Evolutionary conservation across 1,284 basidiomycete genomes (phyloP).

Genomic region (Agaricales sp.): DNA sequence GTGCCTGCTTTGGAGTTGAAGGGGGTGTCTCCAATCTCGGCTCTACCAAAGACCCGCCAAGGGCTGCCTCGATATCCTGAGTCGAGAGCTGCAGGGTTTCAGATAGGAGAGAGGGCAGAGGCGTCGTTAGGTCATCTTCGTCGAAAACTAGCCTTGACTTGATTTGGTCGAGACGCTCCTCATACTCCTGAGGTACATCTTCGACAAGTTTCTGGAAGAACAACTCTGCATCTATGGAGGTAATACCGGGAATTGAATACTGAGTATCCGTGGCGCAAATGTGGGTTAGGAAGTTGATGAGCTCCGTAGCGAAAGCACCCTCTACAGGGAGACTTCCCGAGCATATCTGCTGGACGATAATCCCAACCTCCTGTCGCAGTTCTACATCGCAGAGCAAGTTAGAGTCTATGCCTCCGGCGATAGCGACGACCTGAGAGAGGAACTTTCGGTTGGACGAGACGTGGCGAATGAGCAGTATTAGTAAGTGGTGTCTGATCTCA

Average conservation of each 20-base stretch:
- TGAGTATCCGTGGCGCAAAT: no score
- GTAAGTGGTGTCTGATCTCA: not conserved
- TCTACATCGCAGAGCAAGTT: not conserved
- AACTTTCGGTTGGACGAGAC: not conserved
- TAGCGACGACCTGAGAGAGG: not conserved
- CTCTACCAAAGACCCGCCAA: slow-evolving; percentile 18
- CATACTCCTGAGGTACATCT: not conserved
- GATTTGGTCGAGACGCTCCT: not conserved
- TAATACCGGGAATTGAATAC: not conserved
- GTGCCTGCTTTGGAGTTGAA: slow-evolving; percentile 32
- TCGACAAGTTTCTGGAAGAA: not conserved
- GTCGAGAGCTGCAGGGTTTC: slow-evolving; percentile 19
- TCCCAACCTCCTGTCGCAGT: not conserved
- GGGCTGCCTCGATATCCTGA: slow-evolving; percentile 23
- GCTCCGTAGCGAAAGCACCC: no score
- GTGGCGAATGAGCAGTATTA: not conserved
- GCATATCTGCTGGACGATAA: not conserved
- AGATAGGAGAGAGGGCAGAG: not conserved
- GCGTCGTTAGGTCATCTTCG: not conserved
- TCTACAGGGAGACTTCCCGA: not conserved
- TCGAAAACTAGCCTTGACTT: not conserved
- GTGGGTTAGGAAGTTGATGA: no score
- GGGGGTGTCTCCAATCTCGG: slow-evolving; percentile 20
- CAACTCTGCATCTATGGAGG: not conserved
- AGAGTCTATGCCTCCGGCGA: not conserved